A percentile compares a stretch with the other conserved stretches of the same genome.
Conservation (phyloP, 2,329 filamentous ascomycete species). For the Corinectria fuckeliana region DNA sequence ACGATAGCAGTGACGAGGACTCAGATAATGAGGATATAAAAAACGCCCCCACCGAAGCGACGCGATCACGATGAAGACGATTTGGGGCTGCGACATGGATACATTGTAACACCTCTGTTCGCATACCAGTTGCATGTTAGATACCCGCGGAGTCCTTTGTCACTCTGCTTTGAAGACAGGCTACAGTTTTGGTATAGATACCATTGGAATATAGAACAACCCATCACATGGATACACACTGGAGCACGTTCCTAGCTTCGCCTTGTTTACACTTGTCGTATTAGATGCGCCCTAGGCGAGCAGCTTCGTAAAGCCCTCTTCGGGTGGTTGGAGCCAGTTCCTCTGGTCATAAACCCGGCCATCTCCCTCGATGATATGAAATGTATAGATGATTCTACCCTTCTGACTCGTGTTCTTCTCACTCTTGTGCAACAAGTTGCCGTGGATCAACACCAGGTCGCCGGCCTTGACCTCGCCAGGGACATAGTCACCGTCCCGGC, state of each 20-base stretch:
- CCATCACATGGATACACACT: constrained; percentile 2
- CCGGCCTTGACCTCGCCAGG: constrained; percentile 90
- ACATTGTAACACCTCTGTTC: constrained; percentile 34
- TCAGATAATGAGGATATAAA: constrained; percentile 32
- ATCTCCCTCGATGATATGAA: constrained; percentile 91
- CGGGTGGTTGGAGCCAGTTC: constrained; percentile 93
- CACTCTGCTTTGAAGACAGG: constrained; percentile 14
- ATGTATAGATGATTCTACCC: constrained; percentile 95
- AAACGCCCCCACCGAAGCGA: constrained; percentile 18
- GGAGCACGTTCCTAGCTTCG: neutral
- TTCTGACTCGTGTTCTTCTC: constrained; percentile 87
- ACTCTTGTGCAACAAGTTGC: constrained; percentile 94
- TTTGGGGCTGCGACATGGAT: constrained; percentile 23
- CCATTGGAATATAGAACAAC: constrained; percentile 6
- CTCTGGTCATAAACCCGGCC: constrained; percentile 76
- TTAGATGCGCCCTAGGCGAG: constrained; percentile 43
- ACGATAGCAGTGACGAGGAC: constrained; percentile 37
- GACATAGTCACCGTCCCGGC: constrained; percentile 62
- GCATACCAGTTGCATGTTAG: constrained; percentile 25
- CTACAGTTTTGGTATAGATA: constrained; percentile 17
- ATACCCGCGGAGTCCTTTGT: constrained; percentile 33
- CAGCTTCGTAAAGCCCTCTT: constrained; percentile 77
- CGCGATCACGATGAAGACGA: constrained; percentile 17
- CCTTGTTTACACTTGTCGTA: neutral
- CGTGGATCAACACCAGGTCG: constrained; percentile 90